Percentiles rank a stretch among this genome's conserved stretches.
Conservation (phyloP, 768 basidiomycete species). For the Fistulinella prunicolor region DNA sequence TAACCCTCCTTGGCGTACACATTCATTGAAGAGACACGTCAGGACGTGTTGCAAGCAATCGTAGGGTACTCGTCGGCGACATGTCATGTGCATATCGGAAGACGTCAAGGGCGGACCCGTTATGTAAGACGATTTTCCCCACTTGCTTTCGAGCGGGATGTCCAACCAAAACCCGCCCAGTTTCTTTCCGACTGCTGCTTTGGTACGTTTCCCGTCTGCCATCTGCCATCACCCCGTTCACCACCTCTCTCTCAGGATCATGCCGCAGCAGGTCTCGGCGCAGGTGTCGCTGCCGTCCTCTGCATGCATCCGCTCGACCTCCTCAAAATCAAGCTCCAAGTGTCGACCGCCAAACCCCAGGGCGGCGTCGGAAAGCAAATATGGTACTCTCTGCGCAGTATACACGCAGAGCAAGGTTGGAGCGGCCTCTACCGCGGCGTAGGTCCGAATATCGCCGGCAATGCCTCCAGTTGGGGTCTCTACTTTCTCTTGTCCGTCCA, state of each 20-base stretch:
- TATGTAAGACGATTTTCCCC: constrained; percentile 14
- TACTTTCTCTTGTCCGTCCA: constrained; percentile 88
- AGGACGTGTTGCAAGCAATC: too few species aligned
- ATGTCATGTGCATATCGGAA: too few species aligned
- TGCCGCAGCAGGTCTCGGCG: constrained; percentile 90
- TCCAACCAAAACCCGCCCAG: constrained; percentile 32
- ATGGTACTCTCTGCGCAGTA: constrained; percentile 68
- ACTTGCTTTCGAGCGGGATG: constrained; percentile 28
- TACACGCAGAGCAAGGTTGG: constrained; percentile 74
- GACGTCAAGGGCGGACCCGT: too few species aligned
- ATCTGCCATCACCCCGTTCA: not conserved
- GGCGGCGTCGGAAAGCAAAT: constrained; percentile 71
- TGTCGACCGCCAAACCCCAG: constrained; percentile 62
- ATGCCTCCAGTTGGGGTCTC: constrained; percentile 94
- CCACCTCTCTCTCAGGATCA: constrained; percentile 67
- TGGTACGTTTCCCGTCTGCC: constrained; percentile 18
- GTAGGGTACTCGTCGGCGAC: too few species aligned
- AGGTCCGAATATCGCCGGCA: constrained; percentile 88
- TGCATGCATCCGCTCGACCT: constrained; percentile 98
- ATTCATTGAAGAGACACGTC: too few species aligned
- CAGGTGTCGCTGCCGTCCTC: constrained; percentile 87
- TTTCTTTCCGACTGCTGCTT: constrained; percentile 41
- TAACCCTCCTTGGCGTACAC: too few species aligned
- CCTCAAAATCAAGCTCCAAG: constrained; percentile 91
- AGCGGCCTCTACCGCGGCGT: constrained; percentile 88